Evolutionary conservation across 371 early-diverging fungal species (phyloP).

Genomic region (Saksenaea vasiformis): DNA sequence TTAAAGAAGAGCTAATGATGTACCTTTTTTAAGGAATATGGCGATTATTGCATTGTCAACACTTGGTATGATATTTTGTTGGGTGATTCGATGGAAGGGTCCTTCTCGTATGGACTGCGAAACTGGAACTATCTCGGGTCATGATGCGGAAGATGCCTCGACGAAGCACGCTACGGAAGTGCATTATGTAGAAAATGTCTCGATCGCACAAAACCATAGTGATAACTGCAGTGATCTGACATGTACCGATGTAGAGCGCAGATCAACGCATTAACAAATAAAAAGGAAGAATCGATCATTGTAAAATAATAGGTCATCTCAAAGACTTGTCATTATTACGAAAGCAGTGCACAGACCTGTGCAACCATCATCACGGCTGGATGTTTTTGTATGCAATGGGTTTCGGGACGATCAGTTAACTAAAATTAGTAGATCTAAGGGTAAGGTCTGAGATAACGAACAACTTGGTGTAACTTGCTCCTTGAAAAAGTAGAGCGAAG

Average conservation of each 20-base stretch:
- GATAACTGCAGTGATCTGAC: not conserved
- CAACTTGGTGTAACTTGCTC: not conserved
- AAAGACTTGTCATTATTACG: not conserved
- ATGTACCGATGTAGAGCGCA: not conserved
- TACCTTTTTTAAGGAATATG: conserved; percentile 31
- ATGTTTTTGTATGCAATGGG: not conserved
- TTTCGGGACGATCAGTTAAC: not conserved
- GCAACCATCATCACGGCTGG: not conserved
- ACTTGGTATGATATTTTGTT: conserved; percentile 31
- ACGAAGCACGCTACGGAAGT: conserved; percentile 1
- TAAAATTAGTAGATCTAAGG: not conserved
- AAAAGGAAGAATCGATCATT: not conserved
- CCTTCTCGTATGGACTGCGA: not conserved
- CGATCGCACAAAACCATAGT: not conserved
- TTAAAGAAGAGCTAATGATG: not conserved
- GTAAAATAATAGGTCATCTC: not conserved
- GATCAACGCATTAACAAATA: not conserved
- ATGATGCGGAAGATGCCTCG: conserved; percentile 4
- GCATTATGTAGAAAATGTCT: conserved; percentile 5
- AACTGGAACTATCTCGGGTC: not conserved
- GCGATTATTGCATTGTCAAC: conserved; percentile 36
- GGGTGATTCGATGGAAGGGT: conserved; percentile 35
- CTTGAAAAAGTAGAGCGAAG: not conserved
- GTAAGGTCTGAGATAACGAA: not conserved
- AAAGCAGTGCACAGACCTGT: conserved; percentile 1